phyloP scores from a whole-genome alignment of 495 filamentous ascomycete genomes.

The Neurospora tetraspora region DNA sequence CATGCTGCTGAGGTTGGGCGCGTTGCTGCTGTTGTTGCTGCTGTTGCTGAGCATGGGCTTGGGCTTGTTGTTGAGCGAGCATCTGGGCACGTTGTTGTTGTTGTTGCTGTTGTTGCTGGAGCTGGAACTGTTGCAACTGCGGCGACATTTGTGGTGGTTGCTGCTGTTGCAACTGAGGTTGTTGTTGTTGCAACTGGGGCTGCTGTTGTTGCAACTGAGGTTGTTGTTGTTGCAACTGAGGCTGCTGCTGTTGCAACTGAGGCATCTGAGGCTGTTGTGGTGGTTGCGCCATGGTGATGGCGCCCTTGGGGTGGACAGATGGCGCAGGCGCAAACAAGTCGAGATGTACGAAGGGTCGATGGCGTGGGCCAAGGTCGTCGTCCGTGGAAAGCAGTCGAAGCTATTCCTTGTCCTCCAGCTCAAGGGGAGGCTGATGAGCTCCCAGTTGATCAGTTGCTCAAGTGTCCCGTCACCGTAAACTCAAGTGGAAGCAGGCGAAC shows the following conservation, averaged over 20 bases:
- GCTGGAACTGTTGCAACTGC: constrained; percentile 5
- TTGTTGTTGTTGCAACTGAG: constrained; percentile 6
- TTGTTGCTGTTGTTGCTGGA: constrained; percentile 5
- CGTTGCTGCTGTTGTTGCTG: constrained; percentile 48
- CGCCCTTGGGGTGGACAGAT: neutral
- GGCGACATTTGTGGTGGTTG: constrained; percentile 5
- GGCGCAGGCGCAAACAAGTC: neutral
- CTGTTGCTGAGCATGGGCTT: constrained; percentile 33
- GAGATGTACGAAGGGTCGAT: neutral
- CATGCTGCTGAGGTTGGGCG: constrained; percentile 18
- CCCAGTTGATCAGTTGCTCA: neutral
- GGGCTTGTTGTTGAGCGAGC: neutral
- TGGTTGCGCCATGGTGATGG: constrained; percentile 53
- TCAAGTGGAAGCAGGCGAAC: constrained; percentile 13
- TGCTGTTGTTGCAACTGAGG: constrained; percentile 6
- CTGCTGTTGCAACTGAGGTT: constrained; percentile 12
- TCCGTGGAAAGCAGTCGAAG: neutral
- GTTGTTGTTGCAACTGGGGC: constrained; percentile 6
- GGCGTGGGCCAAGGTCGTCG: neutral
- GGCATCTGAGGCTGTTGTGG: constrained; percentile 42
- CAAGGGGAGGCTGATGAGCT: too few relatives aligned
- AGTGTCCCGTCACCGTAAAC: neutral
- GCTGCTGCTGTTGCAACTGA: constrained; percentile 5
- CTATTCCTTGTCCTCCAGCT: neutral
- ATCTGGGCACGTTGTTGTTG: constrained; percentile 4